Base-by-base conservation (phyloP, 371 early-diverging fungal species). In the Parasitella parasitica region DNA sequence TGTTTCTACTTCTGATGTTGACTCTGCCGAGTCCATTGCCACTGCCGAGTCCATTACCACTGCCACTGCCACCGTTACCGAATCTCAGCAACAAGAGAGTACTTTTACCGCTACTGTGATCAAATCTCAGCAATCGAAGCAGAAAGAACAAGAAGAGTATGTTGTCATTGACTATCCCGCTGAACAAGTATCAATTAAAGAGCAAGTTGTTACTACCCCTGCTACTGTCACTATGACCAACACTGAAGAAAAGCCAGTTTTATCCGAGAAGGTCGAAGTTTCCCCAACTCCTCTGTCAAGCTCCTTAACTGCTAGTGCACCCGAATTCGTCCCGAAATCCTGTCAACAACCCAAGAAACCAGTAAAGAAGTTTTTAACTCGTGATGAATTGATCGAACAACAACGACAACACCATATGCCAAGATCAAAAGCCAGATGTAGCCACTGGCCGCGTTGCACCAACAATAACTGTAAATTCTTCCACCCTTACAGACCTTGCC, bases 391-490 rank as follows among this genome's bases (percentile, higher is more conserved):
- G 35, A 77, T 77, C 58, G 71, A 77, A 30, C 69, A 73, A 51
- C 78, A 77, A 51, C 55, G 67, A 9, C 78, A 77, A 59, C 59
- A 59, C 13, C 59, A 74, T 49, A 69, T 62, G 11, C 75, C 78
- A 18, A 55, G 66, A 26, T 68, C 80, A 46, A 81, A 76, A 63
- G 72, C 81, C 36, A 70, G 85, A 16, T 84, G 85, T 53, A 73
- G 73, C 43, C 82, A 76, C 57, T 84, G 85, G 85, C 85, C 85
- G 4, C 63, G 66, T 46, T 85, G 85, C 59, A 85, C 83, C 28
- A 85, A 85, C 71, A 81, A 82, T 58, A 77, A 81, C 51, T 85
- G 85, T 73, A 85, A 85, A 50, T 85, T 77, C 65, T 71, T 66
- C 15, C 85, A 85, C 36, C 83, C 85, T 41, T 69, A 68, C 12